phyloP scores from a whole-genome alignment of 768 basidiomycete species.

The Boletus barrowsii region DNA sequence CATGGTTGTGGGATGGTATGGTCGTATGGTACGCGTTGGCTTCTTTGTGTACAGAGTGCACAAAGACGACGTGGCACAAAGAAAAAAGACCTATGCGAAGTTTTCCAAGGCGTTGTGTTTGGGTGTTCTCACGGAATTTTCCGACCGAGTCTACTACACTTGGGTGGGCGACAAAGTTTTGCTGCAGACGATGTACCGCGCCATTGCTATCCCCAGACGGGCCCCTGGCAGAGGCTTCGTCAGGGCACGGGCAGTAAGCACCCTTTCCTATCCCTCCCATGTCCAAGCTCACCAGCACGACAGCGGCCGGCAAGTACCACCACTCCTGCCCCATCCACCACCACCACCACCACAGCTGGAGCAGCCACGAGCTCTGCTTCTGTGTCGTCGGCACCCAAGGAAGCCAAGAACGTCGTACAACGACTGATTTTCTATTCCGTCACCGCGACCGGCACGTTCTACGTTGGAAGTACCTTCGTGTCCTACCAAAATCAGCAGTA shows the following conservation, averaged over 20 bases:
- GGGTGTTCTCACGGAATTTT: slow-evolving; percentile 2
- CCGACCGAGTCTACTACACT: background rate
- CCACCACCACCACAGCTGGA: slow-evolving; percentile 1
- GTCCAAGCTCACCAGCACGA: background rate
- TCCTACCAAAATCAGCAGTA: slow-evolving; percentile 77
- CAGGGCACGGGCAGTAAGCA: slow-evolving; percentile 55
- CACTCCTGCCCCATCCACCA: slow-evolving; percentile 27
- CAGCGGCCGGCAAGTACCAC: slow-evolving; percentile 65
- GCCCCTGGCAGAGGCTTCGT: slow-evolving; percentile 45
- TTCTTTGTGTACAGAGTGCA: no score
- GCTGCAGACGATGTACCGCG: slow-evolving; percentile 44
- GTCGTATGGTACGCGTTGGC: no score
- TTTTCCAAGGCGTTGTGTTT: no score
- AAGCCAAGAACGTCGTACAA: slow-evolving; percentile 54
- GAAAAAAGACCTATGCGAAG: no score
- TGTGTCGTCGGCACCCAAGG: slow-evolving; percentile 37
- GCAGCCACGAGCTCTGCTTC: slow-evolving; percentile 17
- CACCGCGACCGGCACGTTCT: slow-evolving; percentile 70
- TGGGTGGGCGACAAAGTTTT: background rate
- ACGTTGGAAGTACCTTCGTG: slow-evolving; percentile 75
- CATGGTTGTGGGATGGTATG: no score
- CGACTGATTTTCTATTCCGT: slow-evolving; percentile 66
- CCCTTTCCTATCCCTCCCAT: background rate
- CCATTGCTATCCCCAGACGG: slow-evolving; percentile 54
- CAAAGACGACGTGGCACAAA: no score